Evolutionary conservation across 2,329 filamentous ascomycete genomes (phyloP).

Genomic region (Pseudogymnoascus sp.): DNA sequence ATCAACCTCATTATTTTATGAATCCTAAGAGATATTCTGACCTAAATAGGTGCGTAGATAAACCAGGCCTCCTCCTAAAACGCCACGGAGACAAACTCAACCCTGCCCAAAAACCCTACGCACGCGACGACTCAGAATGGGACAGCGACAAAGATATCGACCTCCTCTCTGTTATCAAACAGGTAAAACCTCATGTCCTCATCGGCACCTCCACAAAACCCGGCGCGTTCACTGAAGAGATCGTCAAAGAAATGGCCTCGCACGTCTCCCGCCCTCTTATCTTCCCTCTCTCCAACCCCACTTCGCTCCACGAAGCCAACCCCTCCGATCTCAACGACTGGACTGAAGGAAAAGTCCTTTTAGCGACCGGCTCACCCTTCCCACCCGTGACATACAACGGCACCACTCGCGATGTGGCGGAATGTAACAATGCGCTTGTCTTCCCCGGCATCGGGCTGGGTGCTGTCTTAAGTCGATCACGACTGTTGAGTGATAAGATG

Average conservation of each 20-base stretch:
- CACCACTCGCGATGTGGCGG: constrained; percentile 48
- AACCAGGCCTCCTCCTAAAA: constrained; percentile 64
- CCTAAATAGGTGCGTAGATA: constrained; percentile 63
- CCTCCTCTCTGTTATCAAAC: constrained; percentile 59
- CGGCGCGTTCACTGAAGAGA: constrained; percentile 61
- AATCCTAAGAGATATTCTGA: neutral
- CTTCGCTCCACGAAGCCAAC: constrained; percentile 70
- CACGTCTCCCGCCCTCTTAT: constrained; percentile 67
- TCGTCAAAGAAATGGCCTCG: constrained; percentile 63
- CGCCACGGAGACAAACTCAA: constrained; percentile 54
- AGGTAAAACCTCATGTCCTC: constrained; percentile 70
- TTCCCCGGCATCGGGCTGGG: constrained; percentile 84
- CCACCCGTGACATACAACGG: constrained; percentile 57
- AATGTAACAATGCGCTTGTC: constrained; percentile 82
- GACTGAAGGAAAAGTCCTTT: constrained; percentile 69
- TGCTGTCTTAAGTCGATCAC: constrained; percentile 60
- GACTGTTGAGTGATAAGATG: constrained; percentile 65
- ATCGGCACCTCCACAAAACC: constrained; percentile 78
- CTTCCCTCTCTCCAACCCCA: constrained; percentile 80
- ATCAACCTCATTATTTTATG: neutral
- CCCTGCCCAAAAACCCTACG: constrained; percentile 58
- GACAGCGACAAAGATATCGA: constrained; percentile 43
- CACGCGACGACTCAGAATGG: constrained; percentile 58
- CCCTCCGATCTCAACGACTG: constrained; percentile 69
- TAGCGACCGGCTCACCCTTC: constrained; percentile 80